Percentiles rank a stretch among this genome's conserved stretches.
These are phyloP conservation scores for Phytomonas francai DNA, from an alignment of 208 protist species.

Conservation along the genomic window DNA sequence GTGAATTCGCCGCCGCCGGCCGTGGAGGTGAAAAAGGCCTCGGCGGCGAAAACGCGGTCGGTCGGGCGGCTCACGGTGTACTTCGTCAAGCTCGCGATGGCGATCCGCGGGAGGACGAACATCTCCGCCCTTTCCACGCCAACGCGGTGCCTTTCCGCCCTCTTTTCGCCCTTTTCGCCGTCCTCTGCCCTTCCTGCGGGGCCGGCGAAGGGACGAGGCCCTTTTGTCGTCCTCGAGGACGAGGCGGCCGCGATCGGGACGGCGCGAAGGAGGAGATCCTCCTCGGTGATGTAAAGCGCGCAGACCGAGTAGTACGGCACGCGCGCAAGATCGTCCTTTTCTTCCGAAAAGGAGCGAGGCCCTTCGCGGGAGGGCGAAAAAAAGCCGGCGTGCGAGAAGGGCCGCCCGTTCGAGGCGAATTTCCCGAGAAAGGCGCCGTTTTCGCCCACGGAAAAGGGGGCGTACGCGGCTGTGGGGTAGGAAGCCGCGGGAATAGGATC, in stretches of 20 bases:
- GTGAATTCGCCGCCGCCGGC: too few species aligned
- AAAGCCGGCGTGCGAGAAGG: too few species aligned
- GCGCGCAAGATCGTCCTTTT: too few species aligned
- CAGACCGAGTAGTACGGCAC: slow-evolving; percentile 23
- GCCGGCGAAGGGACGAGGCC: not conserved
- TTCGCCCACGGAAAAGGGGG: too few species aligned
- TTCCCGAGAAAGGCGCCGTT: too few species aligned
- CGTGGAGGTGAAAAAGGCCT: not conserved
- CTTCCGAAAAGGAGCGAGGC: too few species aligned
- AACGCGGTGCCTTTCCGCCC: not conserved
- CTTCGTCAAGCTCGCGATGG: slow-evolving; percentile 16
- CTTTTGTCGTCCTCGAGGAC: not conserved
- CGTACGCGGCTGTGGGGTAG: too few species aligned
- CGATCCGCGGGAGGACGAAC: slow-evolving; percentile 20
- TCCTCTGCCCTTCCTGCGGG: not conserved
- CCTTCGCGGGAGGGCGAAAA: too few species aligned
- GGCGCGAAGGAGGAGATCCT: slow-evolving; percentile 20
- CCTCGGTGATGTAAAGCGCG: slow-evolving; percentile 25
- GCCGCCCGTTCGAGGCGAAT: too few species aligned
- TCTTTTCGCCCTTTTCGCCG: not conserved
- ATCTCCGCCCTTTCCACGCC: slow-evolving; percentile 15
- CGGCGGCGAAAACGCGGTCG: slow-evolving; percentile 18
- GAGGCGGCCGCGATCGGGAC: slow-evolving; percentile 14
- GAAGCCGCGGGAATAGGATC: too few species aligned
- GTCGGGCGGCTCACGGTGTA: slow-evolving; percentile 17